Conservation (phyloP, 2,329 filamentous ascomycete species). For the Furcasterigmium sp. region DNA sequence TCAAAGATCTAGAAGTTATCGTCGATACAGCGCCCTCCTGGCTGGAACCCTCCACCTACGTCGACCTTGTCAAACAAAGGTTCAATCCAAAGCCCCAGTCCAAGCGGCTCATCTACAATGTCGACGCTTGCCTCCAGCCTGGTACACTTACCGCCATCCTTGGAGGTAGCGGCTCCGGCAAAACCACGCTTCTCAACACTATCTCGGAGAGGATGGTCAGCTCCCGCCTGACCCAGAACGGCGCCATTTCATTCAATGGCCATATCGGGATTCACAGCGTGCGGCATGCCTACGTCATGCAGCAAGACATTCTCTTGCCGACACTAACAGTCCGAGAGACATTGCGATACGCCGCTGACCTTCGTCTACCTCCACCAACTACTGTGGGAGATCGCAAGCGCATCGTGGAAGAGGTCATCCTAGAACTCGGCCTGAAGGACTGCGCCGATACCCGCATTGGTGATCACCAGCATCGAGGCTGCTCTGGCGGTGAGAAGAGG, state of each 20-base stretch:
- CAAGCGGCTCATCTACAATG: slow-evolving; percentile 55
- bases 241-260: slow-evolving; percentile 58
- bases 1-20: slow-evolving; percentile 48
- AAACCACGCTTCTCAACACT: slow-evolving; percentile 66
- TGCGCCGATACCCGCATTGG: slow-evolving; percentile 72
- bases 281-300: slow-evolving; percentile 66
- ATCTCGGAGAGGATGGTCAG: slow-evolving; percentile 65
- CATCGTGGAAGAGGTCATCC: slow-evolving; percentile 71
- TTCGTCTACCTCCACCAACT: slow-evolving; percentile 61
- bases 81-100: slow-evolving; percentile 29
- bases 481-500: slow-evolving; percentile 74
- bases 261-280: slow-evolving; percentile 45
- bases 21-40: slow-evolving; percentile 55
- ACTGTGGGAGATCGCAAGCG: slow-evolving; percentile 51
- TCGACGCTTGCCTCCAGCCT: slow-evolving; percentile 58
- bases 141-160: slow-evolving; percentile 72
- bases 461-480: slow-evolving; percentile 65
- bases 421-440: slow-evolving; percentile 71
- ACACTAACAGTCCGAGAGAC: slow-evolving; percentile 74
- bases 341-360: slow-evolving; percentile 64
- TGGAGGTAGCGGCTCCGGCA: slow-evolving; percentile 68
- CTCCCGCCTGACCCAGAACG: slow-evolving; percentile 43
- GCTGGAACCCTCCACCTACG: slow-evolving; percentile 41
- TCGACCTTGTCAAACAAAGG: slow-evolving; percentile 29
- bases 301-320: slow-evolving; percentile 69